A percentile compares a stretch with the other conserved stretches of the same genome.
Evolutionary conservation across 2,329 filamentous ascomycete species (phyloP).

Genomic region (Phaeoacremonium minimum): DNA sequence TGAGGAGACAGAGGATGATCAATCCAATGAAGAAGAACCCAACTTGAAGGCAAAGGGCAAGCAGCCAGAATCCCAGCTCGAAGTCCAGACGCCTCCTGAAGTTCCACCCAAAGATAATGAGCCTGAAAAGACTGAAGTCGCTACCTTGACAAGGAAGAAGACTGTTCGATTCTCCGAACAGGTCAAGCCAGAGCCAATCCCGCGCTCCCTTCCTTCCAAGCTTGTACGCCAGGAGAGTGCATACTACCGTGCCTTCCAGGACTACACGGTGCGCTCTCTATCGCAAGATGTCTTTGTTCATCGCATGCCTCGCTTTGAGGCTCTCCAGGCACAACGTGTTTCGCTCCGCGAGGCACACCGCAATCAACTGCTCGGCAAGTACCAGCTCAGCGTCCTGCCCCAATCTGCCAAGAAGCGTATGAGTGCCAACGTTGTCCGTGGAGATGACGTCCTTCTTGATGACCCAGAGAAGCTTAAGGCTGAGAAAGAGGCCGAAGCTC

Average conservation of each 20-base stretch:
- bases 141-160: conserved; percentile 52
- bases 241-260: conserved; percentile 85
- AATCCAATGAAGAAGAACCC: conserved; percentile 29
- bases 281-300: conserved; percentile 78
- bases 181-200: conserved; percentile 33
- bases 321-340: conserved; percentile 77
- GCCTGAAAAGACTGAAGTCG: too few species aligned
- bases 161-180: conserved; percentile 68
- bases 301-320: conserved; percentile 80
- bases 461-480: conserved; percentile 59
- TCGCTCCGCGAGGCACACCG: conserved; percentile 69
- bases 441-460: conserved; percentile 60
- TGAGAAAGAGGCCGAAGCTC: conserved; percentile 78
- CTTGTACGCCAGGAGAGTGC: conserved; percentile 63
- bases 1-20: conserved; percentile 24
- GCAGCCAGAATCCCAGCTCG: conserved; percentile 17
- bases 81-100: conserved; percentile 14
- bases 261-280: conserved; percentile 62
- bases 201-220: conserved; percentile 47
- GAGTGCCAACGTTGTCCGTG: conserved; percentile 69
- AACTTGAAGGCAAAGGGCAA: conserved; percentile 18
- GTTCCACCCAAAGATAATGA: conserved; percentile 23
- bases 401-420: conserved; percentile 67
- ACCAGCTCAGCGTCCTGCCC: conserved; percentile 67
- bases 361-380: conserved; percentile 80